phyloP scores from a whole-genome alignment of 306 rosid genomes.

The Oxytropis ochrocephala region DNA sequence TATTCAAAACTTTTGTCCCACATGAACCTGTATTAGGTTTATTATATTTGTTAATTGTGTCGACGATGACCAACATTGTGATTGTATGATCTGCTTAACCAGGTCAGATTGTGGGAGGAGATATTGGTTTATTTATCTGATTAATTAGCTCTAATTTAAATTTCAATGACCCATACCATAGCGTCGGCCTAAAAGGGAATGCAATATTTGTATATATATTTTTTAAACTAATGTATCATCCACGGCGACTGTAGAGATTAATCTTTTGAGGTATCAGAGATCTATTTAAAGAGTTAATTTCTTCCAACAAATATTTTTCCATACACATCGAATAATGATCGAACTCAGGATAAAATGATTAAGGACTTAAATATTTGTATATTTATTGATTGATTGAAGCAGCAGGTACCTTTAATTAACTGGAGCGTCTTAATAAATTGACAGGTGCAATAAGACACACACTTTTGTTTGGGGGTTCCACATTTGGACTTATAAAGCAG shows the following conservation, averaged over 20 bases:
- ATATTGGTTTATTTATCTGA: too few relatives aligned
- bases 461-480: conserved; percentile 31
- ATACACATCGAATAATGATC: too few relatives aligned
- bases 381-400: conserved; percentile 12
- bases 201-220: too few relatives aligned
- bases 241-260: too few relatives aligned
- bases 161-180: conserved; percentile 24
- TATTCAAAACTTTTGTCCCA: conserved; percentile 33
- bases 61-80: conserved; percentile 24
- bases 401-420: conserved; percentile 4
- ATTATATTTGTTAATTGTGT: conserved; percentile 19
- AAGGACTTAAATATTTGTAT: too few relatives aligned
- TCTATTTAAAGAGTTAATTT: too few relatives aligned
- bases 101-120: too few relatives aligned
- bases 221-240: too few relatives aligned
- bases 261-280: too few relatives aligned
- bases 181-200: conserved; percentile 26
- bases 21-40: conserved; percentile 19
- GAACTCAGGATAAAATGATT: too few relatives aligned
- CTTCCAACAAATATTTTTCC: too few relatives aligned
- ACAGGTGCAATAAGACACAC: conserved; percentile 30
- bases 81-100: too few relatives aligned
- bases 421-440: conserved; percentile 11
- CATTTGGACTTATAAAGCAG: conserved; percentile 21
- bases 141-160: conserved; percentile 23